Evolutionary conservation across 192 early-diverging fungal genomes (phyloP).

Genomic region (Coemansia furcata): DNA sequence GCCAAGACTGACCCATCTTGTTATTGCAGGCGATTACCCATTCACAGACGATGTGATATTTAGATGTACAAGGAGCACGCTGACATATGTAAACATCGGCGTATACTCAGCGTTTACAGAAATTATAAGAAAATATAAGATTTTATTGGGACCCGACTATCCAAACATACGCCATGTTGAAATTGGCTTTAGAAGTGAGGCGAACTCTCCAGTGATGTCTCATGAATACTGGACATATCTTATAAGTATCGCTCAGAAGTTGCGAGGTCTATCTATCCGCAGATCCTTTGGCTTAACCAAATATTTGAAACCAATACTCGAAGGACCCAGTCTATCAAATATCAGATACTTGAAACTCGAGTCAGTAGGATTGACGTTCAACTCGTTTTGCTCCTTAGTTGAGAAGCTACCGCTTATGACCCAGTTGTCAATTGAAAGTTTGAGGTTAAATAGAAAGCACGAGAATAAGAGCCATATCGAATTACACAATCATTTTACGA

Average conservation of each 20-base stretch:
- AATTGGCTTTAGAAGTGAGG: background rate
- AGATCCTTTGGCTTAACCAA: background rate
- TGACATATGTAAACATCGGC: background rate
- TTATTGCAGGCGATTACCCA: background rate
- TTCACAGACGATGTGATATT: background rate
- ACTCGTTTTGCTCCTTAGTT: background rate
- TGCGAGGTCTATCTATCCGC: background rate
- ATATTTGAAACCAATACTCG: background rate
- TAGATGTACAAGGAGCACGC: background rate
- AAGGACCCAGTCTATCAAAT: background rate
- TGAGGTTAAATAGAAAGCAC: background rate
- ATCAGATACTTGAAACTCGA: background rate
- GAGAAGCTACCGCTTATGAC: slow-evolving; percentile 1
- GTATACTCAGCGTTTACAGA: background rate
- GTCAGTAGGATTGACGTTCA: background rate
- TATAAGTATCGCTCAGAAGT: background rate
- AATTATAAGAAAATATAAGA: background rate
- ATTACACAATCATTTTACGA: background rate
- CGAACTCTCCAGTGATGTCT: too few relatives aligned
- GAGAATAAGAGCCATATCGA: background rate
- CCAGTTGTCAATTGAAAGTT: background rate
- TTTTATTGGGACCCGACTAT: background rate
- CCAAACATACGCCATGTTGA: background rate
- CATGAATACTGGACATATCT: background rate
- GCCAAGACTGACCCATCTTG: background rate